A percentile compares a stretch with the other conserved stretches of the same genome.
phyloP scores from a whole-genome alignment of 2,329 filamentous ascomycete genomes.

The Onygenales sp. region DNA sequence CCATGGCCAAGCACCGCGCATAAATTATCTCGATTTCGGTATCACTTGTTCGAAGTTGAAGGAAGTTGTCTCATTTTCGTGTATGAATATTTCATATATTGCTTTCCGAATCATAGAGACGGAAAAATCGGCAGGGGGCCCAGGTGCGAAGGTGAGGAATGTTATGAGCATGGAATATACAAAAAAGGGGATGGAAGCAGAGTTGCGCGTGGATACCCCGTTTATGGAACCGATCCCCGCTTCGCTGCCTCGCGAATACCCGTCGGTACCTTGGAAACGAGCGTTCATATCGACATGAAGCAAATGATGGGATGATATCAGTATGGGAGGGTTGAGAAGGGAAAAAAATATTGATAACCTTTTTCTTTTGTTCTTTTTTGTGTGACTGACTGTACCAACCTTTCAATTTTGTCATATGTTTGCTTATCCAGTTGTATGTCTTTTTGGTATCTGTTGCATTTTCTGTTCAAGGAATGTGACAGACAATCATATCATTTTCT shows the following conservation, averaged over 20 bases:
- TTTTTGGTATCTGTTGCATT: not conserved
- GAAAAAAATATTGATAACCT: not conserved
- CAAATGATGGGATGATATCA: not conserved
- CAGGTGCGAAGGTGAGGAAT: not conserved
- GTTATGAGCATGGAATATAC: not conserved
- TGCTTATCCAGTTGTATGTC: not conserved
- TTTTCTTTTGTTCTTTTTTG: not conserved
- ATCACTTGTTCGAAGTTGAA: not conserved
- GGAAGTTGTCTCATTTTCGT: not conserved
- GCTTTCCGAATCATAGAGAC: not conserved
- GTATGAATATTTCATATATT: slow-evolving; percentile 1
- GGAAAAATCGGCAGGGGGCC: not conserved
- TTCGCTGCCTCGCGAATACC: too few species aligned
- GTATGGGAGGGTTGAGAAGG: not conserved
- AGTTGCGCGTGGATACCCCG: too few species aligned
- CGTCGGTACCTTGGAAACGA: not conserved
- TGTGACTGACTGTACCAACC: not conserved
- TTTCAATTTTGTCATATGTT: slow-evolving; percentile 1
- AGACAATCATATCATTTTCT: not conserved
- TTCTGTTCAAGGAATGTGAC: not conserved
- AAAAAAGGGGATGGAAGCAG: not conserved
- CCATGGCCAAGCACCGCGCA: slow-evolving; percentile 69
- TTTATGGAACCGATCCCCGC: too few species aligned
- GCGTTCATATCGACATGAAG: not conserved
- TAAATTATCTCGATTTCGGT: slow-evolving; percentile 2